These are phyloP conservation scores for Polygonum maritimum DNA, from an alignment of 148 eudicot species.

Conservation along the genomic window DNA sequence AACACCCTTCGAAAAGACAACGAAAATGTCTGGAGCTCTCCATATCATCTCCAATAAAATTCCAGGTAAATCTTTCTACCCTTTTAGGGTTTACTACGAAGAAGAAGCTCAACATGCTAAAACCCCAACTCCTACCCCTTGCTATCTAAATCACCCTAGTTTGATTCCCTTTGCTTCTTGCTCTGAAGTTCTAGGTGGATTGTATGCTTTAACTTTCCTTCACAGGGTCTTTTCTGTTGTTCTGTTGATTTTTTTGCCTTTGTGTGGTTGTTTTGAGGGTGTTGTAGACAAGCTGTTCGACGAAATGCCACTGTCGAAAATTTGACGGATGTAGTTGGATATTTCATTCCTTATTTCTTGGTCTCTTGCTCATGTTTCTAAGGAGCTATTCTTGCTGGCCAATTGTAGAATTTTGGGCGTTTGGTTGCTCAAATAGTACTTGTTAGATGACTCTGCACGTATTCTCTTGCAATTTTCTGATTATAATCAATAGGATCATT, in stretches of 20 bases:
- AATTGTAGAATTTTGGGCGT: background rate
- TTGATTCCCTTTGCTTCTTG: background rate
- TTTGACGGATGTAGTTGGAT: background rate
- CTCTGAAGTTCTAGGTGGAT: background rate
- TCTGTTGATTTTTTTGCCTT: background rate
- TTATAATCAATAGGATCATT: background rate
- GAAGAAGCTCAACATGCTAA: background rate
- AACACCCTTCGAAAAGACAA: slow-evolving; percentile 7
- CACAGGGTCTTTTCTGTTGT: background rate
- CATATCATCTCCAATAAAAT: slow-evolving; percentile 31
- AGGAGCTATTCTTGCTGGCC: background rate
- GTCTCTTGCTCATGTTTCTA: background rate
- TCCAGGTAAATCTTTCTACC: slow-evolving; percentile 31
- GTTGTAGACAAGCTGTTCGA: slow-evolving; percentile 4
- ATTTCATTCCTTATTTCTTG: background rate
- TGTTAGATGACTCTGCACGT: background rate
- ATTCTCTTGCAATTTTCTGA: background rate
- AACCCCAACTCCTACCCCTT: background rate
- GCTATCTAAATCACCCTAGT: background rate
- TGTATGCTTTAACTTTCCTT: background rate
- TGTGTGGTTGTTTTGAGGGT: background rate
- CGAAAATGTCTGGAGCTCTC: slow-evolving; percentile 44
- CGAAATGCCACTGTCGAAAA: background rate
- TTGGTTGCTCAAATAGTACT: background rate
- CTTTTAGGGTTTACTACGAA: background rate